Evolutionary conservation across 2,329 filamentous ascomycete genomes (phyloP).

Genomic region (Erysiphe pulchra): DNA sequence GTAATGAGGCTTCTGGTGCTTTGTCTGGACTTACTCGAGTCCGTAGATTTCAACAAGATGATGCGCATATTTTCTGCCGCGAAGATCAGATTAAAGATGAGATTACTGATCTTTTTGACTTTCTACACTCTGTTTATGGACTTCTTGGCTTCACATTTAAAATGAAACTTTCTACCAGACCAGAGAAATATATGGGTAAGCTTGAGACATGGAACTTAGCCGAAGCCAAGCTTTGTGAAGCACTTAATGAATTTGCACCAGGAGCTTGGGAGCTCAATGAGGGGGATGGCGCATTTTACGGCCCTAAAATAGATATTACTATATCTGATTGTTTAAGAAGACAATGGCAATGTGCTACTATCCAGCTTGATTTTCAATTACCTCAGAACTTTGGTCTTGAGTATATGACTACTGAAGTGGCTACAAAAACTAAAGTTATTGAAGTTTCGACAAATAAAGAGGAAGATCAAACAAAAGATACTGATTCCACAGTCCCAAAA

Average conservation of each 20-base stretch:
- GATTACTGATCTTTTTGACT: slow-evolving; percentile 68
- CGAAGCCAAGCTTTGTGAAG: slow-evolving; percentile 53
- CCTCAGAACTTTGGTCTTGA: slow-evolving; percentile 69
- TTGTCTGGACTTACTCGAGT: slow-evolving; percentile 78
- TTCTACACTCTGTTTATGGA: slow-evolving; percentile 55
- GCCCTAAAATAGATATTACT: slow-evolving; percentile 94
- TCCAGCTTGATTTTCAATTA: slow-evolving; percentile 79
- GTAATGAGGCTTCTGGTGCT: slow-evolving; percentile 85
- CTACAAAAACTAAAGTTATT: slow-evolving; percentile 17
- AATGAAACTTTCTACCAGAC: slow-evolving; percentile 75
- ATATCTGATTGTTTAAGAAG: slow-evolving; percentile 69
- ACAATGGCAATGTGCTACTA: slow-evolving; percentile 76
- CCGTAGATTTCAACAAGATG: slow-evolving; percentile 84
- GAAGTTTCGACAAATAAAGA: slow-evolving; percentile 17
- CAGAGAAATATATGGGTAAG: slow-evolving; percentile 71
- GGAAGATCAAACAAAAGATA: slow-evolving; percentile 18
- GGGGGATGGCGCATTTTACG: slow-evolving; percentile 93
- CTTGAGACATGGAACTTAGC: slow-evolving; percentile 73
- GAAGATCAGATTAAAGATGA: slow-evolving; percentile 51
- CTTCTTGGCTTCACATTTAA: slow-evolving; percentile 78
- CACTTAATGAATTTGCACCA: slow-evolving; percentile 49
- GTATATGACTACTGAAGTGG: slow-evolving; percentile 49
- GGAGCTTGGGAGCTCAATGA: slow-evolving; percentile 73
- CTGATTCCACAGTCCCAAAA: slow-evolving; percentile 15
- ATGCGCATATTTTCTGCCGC: slow-evolving; percentile 86